phyloP scores from a whole-genome alignment of 129 eudicot genomes.

The Centella asiatica region DNA sequence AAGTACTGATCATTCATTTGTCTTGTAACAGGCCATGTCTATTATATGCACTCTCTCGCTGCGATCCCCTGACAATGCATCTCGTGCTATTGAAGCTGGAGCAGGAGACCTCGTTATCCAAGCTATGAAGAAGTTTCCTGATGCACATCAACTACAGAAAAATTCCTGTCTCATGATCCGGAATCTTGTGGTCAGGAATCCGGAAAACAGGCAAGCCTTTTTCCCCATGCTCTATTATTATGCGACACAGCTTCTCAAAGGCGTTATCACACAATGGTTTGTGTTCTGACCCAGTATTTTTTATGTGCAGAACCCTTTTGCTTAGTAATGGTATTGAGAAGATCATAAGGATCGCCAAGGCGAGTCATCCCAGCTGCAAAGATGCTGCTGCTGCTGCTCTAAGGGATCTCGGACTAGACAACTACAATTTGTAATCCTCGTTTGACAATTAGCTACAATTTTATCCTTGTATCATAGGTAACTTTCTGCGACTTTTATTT shows the following conservation, averaged over 20 bases:
- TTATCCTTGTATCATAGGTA: background rate
- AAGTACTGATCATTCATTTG: background rate
- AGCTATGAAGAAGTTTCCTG: conserved; percentile 77
- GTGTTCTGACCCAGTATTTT: background rate
- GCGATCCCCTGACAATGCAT: conserved; percentile 77
- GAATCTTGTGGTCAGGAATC: conserved; percentile 83
- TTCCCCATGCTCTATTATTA: background rate
- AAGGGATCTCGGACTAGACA: conserved; percentile 83
- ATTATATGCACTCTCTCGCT: conserved; percentile 67
- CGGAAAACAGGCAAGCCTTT: conserved; percentile 62
- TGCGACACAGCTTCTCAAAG: background rate
- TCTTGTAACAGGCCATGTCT: conserved; percentile 63
- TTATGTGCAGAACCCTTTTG: conserved; percentile 48
- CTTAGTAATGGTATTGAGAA: conserved; percentile 75
- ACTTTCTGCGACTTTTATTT: no score
- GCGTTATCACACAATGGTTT: background rate
- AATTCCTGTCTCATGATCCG: conserved; percentile 90
- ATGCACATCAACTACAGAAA: conserved; percentile 59
- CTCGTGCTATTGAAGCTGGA: conserved; percentile 89
- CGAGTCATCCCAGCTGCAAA: conserved; percentile 65
- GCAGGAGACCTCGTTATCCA: conserved; percentile 91
- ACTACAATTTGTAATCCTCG: conserved; percentile 52
- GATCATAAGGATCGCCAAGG: conserved; percentile 66
- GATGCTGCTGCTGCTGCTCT: conserved; percentile 84
- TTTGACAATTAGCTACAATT: background rate